Evolutionary conservation across 1,139 yeast genomes (phyloP), one percentile per base, ranked within the genome.

Genomic region (Pichia sp.): DNA sequence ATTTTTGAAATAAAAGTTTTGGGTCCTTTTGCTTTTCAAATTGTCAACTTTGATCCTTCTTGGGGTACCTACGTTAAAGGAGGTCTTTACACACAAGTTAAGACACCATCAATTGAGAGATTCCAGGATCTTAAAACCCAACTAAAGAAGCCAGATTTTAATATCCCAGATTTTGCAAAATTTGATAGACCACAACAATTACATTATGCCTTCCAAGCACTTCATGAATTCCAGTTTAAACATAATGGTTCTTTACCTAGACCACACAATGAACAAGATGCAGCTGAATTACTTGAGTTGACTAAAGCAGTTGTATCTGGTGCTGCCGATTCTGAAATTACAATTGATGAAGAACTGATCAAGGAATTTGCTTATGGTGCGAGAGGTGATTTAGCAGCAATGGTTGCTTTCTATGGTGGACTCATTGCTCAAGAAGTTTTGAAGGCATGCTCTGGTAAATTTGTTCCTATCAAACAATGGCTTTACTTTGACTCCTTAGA

Each of bases 371-470:
- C 96, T 0, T 84, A 70, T 61, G 96, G 91, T 62, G 83, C 97
- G 2, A 72, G 79, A 39, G 98, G 98, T 63, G 96, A 91, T 55
- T 64, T 89, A 40, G 95, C 96, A 20, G 96, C 93, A 30, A 66
- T 86, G 60, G 81, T 79, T 48, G 97, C 97, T 5, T 82, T 89
- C 52, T 77, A 77, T 58, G 99, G 99, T 60, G 98, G 98, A 28
- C 68, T 91, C 43, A 82, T 86, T 40, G 99, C 98, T 4, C 99
- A 91, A 64, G 98, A 91, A 66, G 96, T 85, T 22, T 73, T 91
- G 59, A 91, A 91, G 66, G 94, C 95, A 38, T 83, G 91, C 54
- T 84, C 96, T 8, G 95, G 97, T 38, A 91, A 91, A 66, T 91
- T 89, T 56, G 76, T 79, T 11, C 98, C 99, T 12, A 69, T 89